Base-by-base conservation (phyloP, 768 basidiomycete genomes). In the Hypsizygus marmoreus region DNA sequence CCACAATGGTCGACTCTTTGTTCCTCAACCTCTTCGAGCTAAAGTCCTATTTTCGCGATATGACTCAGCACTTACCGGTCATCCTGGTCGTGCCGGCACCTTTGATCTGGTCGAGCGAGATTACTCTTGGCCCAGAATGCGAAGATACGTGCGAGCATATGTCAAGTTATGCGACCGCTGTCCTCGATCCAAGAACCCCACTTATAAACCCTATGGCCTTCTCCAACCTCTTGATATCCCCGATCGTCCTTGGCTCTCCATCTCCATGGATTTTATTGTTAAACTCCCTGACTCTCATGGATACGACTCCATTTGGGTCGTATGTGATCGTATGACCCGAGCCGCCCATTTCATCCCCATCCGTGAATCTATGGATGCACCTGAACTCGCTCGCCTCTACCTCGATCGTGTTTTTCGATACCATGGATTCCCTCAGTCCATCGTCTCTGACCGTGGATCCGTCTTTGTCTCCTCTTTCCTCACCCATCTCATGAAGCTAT, bases 181-280 rank as follows among this genome's bases (percentile, higher is more conserved):
- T 50, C 45, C 39, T 16, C 55, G 62, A 4, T 58, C 50, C 42
- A 74, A 77, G 47, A 26, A 56, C 3, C 41, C 52, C n/a, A 59
- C 61, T 13, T 68, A 72, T 45, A 55, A 63, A 26, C 68, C 70
- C 7, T 69, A 68, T 44, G 73, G 74, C 1, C 40, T 56, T 5
- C 55, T 74, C 16, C 46, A 67, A 44, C 66, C 67, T 38, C 58
- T 76, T 56, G 53, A 62, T 33, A 62, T 69, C 20, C 70, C 71
- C 0, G 9, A 50, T 1, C 55, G 55, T 14, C 73, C 40, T 14
- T 74, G 72, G 70, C 41, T 58, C 20, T 61, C 65, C 4, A 66
- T 75, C 19, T 61, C 62, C 0, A 72, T 74, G 67, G 71, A 75
- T 39, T 71, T 73, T 48, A 69, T 76, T 14, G 67, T 63, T 34